Conservation (phyloP, 2,329 filamentous ascomycete species). For the Scolecobasidium constrictum region DNA sequence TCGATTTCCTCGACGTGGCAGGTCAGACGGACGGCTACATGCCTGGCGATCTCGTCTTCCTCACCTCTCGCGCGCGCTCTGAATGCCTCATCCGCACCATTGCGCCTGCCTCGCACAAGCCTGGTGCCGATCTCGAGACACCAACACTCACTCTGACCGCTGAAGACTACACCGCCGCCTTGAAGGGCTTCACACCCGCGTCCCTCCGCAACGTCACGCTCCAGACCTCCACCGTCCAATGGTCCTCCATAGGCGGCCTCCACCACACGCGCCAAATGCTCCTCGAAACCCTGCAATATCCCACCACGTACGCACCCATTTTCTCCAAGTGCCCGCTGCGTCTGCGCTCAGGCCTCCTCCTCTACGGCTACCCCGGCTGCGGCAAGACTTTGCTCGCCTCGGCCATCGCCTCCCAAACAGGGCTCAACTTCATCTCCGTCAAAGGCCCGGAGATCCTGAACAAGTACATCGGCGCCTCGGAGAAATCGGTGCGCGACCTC, state of each 20-base stretch:
- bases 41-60: conserved; percentile 81
- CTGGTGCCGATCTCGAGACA: not conserved
- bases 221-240: conserved; percentile 86
- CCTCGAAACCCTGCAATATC: conserved; percentile 90
- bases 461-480: conserved; percentile 96
- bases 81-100: conserved; percentile 86
- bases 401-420: conserved; percentile 94
- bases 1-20: conserved; percentile 88
- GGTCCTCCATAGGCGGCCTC: conserved; percentile 83
- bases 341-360: conserved; percentile 80
- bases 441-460: conserved; percentile 98
- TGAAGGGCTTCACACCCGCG: conserved; percentile 88
- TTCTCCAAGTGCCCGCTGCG: conserved; percentile 92
- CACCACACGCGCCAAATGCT: conserved; percentile 80
- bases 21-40: conserved; percentile 96
- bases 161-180: conserved; percentile 70
- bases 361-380: conserved; percentile 93
- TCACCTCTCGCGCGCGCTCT: conserved; percentile 79
- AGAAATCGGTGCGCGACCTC: conserved; percentile 90
- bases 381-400: conserved; percentile 94
- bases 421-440: conserved; percentile 95
- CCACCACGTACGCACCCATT: conserved; percentile 94
- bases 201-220: conserved; percentile 90
- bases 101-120: conserved; percentile 29
- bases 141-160: conserved; percentile 51